Evolutionary conservation across 129 eudicot species (phyloP).

Genomic region (Sambucus nigra): DNA sequence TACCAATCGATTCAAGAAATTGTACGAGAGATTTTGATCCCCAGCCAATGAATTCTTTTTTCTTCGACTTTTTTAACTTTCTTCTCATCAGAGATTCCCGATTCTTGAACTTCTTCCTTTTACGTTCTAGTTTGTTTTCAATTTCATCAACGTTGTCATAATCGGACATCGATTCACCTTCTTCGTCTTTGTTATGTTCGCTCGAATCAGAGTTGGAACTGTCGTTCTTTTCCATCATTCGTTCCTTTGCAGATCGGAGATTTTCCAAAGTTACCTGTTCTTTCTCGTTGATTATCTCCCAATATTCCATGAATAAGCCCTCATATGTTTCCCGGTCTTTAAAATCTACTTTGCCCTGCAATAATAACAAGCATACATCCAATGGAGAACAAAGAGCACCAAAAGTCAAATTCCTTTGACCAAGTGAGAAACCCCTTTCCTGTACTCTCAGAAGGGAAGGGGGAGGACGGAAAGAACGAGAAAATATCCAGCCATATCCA

Average conservation of each 20-base stretch:
- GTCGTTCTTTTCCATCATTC: constrained; percentile 22
- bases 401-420: neutral
- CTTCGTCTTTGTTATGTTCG: constrained; percentile 31
- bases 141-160: constrained; percentile 3
- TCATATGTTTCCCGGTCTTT: constrained; percentile 50
- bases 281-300: constrained; percentile 53
- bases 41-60: constrained; percentile 62
- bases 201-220: constrained; percentile 23
- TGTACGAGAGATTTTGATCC: constrained; percentile 50
- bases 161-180: constrained; percentile 15
- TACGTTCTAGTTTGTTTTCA: constrained; percentile 12
- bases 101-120: constrained; percentile 23
- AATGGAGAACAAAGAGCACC: neutral
- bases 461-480: neutral
- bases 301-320: constrained; percentile 82
- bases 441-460: neutral
- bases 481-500: neutral
- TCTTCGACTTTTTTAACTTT: constrained; percentile 21
- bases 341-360: constrained; percentile 66
- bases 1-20: constrained; percentile 50
- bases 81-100: constrained; percentile 13
- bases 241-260: constrained; percentile 35
- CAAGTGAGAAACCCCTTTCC: neutral
- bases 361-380: constrained; percentile 10
- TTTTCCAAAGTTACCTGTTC: constrained; percentile 41